Conservation (phyloP, 768 basidiomycete genomes). For the Russula compacta region DNA sequence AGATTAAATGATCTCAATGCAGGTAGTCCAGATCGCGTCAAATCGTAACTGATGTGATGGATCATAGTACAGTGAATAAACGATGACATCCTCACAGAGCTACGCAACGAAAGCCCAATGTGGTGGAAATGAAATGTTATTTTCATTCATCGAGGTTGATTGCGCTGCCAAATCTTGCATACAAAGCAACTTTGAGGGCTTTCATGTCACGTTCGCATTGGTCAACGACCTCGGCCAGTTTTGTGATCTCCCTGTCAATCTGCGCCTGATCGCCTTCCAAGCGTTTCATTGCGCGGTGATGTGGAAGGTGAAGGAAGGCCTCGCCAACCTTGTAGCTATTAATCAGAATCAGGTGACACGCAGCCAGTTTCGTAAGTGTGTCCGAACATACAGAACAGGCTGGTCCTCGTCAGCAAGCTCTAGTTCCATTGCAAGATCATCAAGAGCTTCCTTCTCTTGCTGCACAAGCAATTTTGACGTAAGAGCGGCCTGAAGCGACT, state of each 20-base stretch:
- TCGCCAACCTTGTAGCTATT: constrained; percentile 84
- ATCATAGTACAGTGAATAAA: neutral
- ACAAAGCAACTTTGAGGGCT: constrained; percentile 65
- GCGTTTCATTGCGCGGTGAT: constrained; percentile 56
- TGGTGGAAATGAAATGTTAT: neutral
- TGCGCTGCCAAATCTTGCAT: constrained; percentile 87
- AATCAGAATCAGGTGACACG: neutral
- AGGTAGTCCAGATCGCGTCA: neutral
- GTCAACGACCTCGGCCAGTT: constrained; percentile 42
- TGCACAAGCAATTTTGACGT: constrained; percentile 26
- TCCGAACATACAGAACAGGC: constrained; percentile 54
- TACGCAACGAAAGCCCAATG: neutral
- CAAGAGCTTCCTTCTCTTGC: constrained; percentile 93
- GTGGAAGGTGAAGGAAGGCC: constrained; percentile 73
- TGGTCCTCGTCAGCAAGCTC: constrained; percentile 85
- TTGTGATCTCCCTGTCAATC: constrained; percentile 47
- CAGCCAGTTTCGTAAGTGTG: neutral
- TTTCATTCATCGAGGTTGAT: constrained; percentile 82
- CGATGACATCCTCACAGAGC: neutral
- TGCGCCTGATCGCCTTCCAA: constrained; percentile 61
- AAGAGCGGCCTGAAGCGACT: neutral
- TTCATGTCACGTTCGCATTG: constrained; percentile 72
- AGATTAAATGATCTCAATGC: neutral
- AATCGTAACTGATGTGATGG: neutral
- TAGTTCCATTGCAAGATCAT: constrained; percentile 80